Evolutionary conservation across 768 basidiomycete genomes (phyloP).

Genomic region (Collybia sordida): DNA sequence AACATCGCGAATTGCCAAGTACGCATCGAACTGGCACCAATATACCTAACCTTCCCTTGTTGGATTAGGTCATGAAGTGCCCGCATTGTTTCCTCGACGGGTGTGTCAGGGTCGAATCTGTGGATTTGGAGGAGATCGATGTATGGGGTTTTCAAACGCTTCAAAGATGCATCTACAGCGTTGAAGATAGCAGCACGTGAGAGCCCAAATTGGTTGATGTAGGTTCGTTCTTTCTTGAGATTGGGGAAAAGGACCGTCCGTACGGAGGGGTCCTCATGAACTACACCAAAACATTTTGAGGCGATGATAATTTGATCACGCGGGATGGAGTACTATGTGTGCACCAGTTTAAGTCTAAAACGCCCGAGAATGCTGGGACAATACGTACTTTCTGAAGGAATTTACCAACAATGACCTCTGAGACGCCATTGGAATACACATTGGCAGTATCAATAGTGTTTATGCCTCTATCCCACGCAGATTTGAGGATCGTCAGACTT

Average conservation of each 20-base stretch:
- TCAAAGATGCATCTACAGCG: constrained; percentile 26
- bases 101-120: constrained; percentile 32
- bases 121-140: constrained; percentile 40
- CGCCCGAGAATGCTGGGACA: neutral
- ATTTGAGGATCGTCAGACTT: too few relatives aligned
- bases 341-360: neutral
- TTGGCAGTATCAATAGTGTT: neutral
- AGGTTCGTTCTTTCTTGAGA: constrained; percentile 8
- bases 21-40: constrained; percentile 47
- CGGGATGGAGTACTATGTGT: constrained; percentile 9
- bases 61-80: constrained; percentile 45
- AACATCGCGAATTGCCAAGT: constrained; percentile 42
- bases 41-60: constrained; percentile 45
- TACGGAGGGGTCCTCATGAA: constrained; percentile 3
- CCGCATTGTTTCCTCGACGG: constrained; percentile 42
- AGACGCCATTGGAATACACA: neutral
- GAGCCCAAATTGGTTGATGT: constrained; percentile 16
- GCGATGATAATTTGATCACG: constrained; percentile 12
- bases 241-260: neutral
- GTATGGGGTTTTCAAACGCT: constrained; percentile 25
- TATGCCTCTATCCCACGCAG: too few relatives aligned
- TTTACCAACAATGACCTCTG: neutral
- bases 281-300: constrained; percentile 10
- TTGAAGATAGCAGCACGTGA: constrained; percentile 29
- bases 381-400: neutral